Evolutionary conservation across 116 monocot species (phyloP).

Genomic region (Posidonia oceanica): DNA sequence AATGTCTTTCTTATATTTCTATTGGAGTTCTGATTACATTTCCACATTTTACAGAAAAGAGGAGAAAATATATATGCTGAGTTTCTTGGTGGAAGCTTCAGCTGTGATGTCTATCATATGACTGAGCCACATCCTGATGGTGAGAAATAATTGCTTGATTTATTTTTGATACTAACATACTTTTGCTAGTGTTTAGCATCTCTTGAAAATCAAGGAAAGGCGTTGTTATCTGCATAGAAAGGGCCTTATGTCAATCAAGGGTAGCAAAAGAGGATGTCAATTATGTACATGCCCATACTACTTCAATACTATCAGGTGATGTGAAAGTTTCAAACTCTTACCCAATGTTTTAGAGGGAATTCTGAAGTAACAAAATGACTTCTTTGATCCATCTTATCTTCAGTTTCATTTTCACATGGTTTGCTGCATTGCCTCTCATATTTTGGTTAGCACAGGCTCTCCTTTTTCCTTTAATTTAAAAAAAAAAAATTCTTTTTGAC

Average conservation of each 20-base stretch:
- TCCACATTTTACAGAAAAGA: conserved; percentile 33
- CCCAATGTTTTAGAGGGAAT: conserved; percentile 76
- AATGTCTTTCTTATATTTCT: background rate
- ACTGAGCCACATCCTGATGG: conserved; percentile 93
- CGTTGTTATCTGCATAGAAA: conserved; percentile 75
- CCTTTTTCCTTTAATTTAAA: too few species aligned
- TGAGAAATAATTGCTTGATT: background rate
- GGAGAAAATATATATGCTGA: conserved; percentile 85
- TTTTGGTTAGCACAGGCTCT: too few species aligned
- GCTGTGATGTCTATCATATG: conserved; percentile 96
- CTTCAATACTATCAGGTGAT: conserved; percentile 82
- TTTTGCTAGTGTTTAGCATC: background rate
- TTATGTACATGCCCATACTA: conserved; percentile 97
- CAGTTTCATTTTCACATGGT: too few species aligned
- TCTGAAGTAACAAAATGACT: conserved; percentile 33
- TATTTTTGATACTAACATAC: background rate
- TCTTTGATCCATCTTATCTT: too few species aligned
- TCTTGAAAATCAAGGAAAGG: conserved; percentile 44
- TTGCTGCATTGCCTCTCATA: too few species aligned
- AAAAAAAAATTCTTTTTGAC: too few species aligned
- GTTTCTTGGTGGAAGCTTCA: conserved; percentile 82
- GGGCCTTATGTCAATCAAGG: conserved; percentile 67
- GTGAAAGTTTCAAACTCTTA: conserved; percentile 84
- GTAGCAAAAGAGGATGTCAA: conserved; percentile 84
- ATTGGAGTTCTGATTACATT: background rate